Conservation (phyloP, 176 grass and related monocot genomes). For the Carex kokanica region DNA sequence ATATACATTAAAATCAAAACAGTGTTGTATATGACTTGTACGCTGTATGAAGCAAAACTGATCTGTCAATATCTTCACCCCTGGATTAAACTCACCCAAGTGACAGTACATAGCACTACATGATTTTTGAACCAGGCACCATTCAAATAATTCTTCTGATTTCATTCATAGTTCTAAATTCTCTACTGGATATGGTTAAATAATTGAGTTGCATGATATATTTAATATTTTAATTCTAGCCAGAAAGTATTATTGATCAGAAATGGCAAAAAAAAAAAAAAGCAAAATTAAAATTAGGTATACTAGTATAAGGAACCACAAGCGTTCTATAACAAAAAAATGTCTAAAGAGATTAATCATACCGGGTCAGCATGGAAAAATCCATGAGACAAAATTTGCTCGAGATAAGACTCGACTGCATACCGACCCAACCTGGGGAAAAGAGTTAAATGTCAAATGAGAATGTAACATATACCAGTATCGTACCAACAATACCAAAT, state of each 20-base stretch:
- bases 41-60: no score
- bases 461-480: slow-evolving; percentile 8
- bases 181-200: background rate
- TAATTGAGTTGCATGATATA: background rate
- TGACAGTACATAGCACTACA: background rate
- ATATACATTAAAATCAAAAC: no score
- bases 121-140: background rate
- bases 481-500: slow-evolving; percentile 30
- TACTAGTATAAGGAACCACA: no score
- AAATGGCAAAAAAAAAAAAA: background rate
- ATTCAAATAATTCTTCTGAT: background rate
- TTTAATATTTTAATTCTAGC: background rate
- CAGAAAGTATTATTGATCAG: background rate
- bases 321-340: background rate
- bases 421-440: slow-evolving; percentile 81
- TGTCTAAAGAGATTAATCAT: slow-evolving; percentile 24
- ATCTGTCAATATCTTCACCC: no score
- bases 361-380: slow-evolving; percentile 99
- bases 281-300: background rate
- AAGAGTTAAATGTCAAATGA: background rate
- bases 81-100: background rate
- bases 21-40: no score
- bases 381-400: slow-evolving; percentile 96
- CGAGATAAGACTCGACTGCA: slow-evolving; percentile 95
- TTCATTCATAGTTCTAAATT: background rate